Evolutionary conservation across 352 stramenopile species (phyloP).

Genomic region (Globisporangium mamillatum): DNA sequence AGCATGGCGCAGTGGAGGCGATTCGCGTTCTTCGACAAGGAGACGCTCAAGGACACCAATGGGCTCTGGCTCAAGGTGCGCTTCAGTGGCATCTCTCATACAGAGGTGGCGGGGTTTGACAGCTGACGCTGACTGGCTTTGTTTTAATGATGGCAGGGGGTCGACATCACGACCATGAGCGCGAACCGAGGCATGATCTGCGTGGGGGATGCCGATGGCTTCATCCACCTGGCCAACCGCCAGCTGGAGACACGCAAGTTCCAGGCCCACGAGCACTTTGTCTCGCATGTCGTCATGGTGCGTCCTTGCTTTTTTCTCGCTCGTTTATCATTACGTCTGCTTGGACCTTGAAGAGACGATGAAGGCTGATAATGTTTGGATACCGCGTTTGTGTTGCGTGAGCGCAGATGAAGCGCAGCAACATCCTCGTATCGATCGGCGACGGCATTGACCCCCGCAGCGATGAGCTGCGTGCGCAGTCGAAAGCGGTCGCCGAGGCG

Average conservation of each 20-base stretch:
- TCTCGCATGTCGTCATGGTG: slow-evolving; percentile 88
- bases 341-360: not conserved
- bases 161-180: slow-evolving; percentile 86
- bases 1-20: slow-evolving; percentile 85
- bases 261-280: slow-evolving; percentile 82
- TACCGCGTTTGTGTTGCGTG: slow-evolving; percentile 1
- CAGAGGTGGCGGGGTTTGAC: not conserved
- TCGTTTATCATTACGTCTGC: not conserved
- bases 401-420: slow-evolving; percentile 83
- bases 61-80: slow-evolving; percentile 83
- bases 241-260: slow-evolving; percentile 83
- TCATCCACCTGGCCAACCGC: slow-evolving; percentile 80
- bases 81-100: not conserved
- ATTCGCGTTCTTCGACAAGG: slow-evolving; percentile 90
- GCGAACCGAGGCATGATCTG: slow-evolving; percentile 85
- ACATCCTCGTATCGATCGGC: slow-evolving; percentile 83
- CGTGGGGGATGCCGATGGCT: slow-evolving; percentile 78
- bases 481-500: slow-evolving; percentile 75
- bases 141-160: slow-evolving; percentile 37
- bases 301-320: slow-evolving; percentile 8
- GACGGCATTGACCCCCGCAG: slow-evolving; percentile 81
- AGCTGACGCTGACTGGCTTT: not conserved
- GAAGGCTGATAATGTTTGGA: not conserved
- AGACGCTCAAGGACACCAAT: slow-evolving; percentile 81
- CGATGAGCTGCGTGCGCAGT: slow-evolving; percentile 74